These are phyloP conservation scores for Kalaharituber pfeilii DNA, from an alignment of 2,329 filamentous ascomycete genomes.

Conservation along the genomic window DNA sequence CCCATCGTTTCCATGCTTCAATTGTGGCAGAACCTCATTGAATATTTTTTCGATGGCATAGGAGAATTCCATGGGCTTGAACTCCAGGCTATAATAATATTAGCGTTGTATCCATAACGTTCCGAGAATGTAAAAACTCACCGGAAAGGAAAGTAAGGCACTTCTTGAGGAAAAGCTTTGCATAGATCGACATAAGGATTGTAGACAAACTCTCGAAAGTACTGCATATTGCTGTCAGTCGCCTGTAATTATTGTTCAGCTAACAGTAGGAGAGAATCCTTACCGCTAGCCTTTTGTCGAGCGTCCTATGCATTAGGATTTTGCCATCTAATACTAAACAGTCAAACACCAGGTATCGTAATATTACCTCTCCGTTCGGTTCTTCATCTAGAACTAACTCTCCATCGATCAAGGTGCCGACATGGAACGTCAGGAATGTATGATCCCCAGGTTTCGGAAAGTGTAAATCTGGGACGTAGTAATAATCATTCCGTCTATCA, in stretches of 20 bases:
- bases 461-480: conserved; percentile 62
- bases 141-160: conserved; percentile 54
- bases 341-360: conserved; percentile 86
- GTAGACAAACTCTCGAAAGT: conserved; percentile 63
- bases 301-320: conserved; percentile 55
- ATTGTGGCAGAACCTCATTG: conserved; percentile 58
- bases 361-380: conserved; percentile 43
- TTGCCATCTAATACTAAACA: conserved; percentile 66
- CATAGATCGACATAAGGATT: conserved; percentile 49
- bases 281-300: conserved; percentile 67
- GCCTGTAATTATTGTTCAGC: no score
- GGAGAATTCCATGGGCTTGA: conserved; percentile 76
- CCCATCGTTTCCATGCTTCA: conserved; percentile 88
- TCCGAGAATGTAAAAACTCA: conserved; percentile 9
- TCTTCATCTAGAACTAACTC: conserved; percentile 79
- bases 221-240: conserved; percentile 26
- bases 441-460: conserved; percentile 55
- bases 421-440: conserved; percentile 48
- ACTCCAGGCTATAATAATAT: conserved; percentile 39
- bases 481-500: conserved; percentile 96
- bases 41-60: conserved; percentile 93
- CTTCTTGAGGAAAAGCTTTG: conserved; percentile 50
- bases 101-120: background rate
- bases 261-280: conserved; percentile 3
- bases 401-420: conserved; percentile 70